Evolutionary conservation across 371 early-diverging fungal genomes (phyloP).

Genomic region (Syncephalastrum sp.): DNA sequence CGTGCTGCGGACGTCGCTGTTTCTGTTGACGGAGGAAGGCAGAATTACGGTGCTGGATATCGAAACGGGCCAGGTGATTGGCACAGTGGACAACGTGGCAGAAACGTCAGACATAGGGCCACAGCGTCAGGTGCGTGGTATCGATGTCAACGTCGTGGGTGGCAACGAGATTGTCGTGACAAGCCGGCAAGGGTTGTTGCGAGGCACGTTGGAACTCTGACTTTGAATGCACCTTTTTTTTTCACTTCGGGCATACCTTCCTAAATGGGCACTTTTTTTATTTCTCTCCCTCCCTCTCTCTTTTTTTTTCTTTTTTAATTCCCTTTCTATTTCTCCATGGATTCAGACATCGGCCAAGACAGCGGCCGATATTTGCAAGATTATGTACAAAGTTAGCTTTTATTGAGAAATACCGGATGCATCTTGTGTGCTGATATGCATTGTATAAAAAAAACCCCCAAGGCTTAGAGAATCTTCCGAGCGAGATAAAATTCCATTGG

Average conservation of each 20-base stretch:
- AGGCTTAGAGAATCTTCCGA: conserved; percentile 54
- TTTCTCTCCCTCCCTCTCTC: too few species aligned
- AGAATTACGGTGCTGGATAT: conserved; percentile 46
- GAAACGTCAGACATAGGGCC: conserved; percentile 9
- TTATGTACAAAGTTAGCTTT: conserved; percentile 36
- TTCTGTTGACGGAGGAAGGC: conserved; percentile 48
- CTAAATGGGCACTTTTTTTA: too few species aligned
- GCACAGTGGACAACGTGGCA: conserved; percentile 36
- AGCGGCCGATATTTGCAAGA: conserved; percentile 49
- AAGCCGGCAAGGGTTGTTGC: conserved; percentile 40
- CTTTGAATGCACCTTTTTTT: not conserved
- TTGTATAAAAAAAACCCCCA: conserved; percentile 1
- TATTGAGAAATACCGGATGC: conserved; percentile 1
- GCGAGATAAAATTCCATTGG: conserved; percentile 52
- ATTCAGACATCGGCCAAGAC: conserved; percentile 28
- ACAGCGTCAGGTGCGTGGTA: conserved; percentile 27
- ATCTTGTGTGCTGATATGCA: not conserved
- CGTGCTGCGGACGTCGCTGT: conserved; percentile 38
- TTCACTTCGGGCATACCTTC: too few species aligned
- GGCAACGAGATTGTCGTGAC: conserved; percentile 45
- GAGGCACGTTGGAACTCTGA: conserved; percentile 19
- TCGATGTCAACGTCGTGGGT: conserved; percentile 47
- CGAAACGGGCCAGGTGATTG: conserved; percentile 42
- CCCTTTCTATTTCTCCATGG: too few species aligned
- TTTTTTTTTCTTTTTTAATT: too few species aligned